These are phyloP conservation scores for Gracilaria domingensis DNA, from an alignment of 23 red algal genomes.

Conservation along the genomic window DNA sequence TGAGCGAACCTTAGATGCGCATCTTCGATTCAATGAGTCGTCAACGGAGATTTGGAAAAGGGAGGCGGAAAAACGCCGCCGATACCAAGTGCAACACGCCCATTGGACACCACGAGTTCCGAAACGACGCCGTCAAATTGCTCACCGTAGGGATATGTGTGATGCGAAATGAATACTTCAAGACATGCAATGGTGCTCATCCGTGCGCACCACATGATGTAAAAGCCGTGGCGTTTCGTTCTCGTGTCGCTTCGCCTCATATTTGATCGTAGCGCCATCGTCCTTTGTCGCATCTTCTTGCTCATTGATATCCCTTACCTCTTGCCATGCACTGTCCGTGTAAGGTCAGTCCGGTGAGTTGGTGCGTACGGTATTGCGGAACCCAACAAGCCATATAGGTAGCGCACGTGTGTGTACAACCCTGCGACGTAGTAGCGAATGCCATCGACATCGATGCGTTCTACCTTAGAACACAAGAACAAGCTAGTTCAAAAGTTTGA, in stretches of 20 bases:
- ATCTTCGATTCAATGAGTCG: neutral
- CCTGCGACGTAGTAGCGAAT: too few relatives aligned
- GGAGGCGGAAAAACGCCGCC: slow-evolving; percentile 5
- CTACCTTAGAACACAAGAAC: too few relatives aligned
- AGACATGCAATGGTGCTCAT: neutral
- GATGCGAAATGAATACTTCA: slow-evolving; percentile 5
- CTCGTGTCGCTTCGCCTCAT: neutral
- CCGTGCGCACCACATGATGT: neutral
- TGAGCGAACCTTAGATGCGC: too few relatives aligned
- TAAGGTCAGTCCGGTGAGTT: too few relatives aligned
- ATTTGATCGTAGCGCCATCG: too few relatives aligned
- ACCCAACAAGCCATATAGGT: too few relatives aligned
- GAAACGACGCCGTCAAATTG: slow-evolving; percentile 23
- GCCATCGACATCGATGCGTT: too few relatives aligned
- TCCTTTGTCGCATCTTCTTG: neutral
- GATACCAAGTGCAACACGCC: neutral
- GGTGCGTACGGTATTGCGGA: too few relatives aligned
- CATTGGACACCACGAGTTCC: neutral
- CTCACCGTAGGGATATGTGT: neutral
- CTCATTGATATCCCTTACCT: neutral
- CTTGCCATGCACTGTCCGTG: too few relatives aligned
- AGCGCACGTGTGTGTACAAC: too few relatives aligned
- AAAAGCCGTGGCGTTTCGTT: neutral
- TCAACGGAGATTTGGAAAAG: neutral
- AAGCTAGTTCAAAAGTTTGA: too few relatives aligned